phyloP scores from a whole-genome alignment of 2,329 filamentous ascomycete species.

The Colletotrichum sp. region DNA sequence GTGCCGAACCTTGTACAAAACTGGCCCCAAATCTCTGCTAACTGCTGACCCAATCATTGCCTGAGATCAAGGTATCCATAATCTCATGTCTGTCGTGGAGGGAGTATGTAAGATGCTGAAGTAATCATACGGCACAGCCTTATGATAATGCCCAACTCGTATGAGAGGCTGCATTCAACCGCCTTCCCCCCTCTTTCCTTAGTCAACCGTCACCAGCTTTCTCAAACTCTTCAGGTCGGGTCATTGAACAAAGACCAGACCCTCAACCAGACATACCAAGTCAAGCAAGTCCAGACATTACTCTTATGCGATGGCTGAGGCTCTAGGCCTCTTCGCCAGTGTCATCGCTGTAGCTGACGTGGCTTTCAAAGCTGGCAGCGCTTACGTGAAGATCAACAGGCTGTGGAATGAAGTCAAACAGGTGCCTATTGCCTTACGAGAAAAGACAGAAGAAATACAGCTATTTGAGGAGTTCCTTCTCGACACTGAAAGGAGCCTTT shows the following conservation, averaged over 20 bases:
- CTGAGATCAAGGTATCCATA: background rate
- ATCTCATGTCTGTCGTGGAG: background rate
- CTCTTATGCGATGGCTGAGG: background rate
- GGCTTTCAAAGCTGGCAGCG: background rate
- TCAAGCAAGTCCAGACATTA: background rate
- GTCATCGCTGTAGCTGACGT: background rate
- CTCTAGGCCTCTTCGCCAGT: background rate
- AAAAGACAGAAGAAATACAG: background rate
- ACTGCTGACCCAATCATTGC: background rate
- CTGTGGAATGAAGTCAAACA: background rate
- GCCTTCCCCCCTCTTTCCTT: too few species aligned
- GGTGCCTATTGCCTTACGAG: background rate
- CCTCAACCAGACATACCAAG: fast-evolving
- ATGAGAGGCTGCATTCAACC: too few species aligned
- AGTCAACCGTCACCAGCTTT: background rate
- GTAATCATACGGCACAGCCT: background rate
- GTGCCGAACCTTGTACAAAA: too few species aligned
- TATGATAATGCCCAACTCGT: too few species aligned
- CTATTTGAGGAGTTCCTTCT: background rate
- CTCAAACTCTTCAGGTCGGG: background rate
- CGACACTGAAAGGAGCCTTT: background rate
- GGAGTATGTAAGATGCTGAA: background rate
- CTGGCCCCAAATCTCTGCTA: too few species aligned
- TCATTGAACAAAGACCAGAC: fast-evolving
- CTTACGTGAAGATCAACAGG: background rate